A percentile compares a stretch with the other conserved stretches of the same genome.
phyloP scores from a whole-genome alignment of 2,329 filamentous ascomycete genomes.

The Anisogramma anomala region DNA sequence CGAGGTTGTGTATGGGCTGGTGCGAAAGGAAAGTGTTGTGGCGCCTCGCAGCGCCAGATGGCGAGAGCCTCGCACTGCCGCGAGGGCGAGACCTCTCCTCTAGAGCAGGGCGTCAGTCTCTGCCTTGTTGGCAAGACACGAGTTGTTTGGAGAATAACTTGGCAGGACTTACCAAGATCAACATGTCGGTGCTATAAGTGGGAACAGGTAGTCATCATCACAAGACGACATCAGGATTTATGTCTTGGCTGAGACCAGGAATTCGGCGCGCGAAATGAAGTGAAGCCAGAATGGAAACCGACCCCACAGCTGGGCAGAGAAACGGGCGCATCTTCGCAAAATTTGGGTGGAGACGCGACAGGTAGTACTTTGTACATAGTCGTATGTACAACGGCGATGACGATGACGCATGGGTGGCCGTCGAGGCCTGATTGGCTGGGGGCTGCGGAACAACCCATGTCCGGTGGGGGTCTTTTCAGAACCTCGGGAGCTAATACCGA shows the following conservation, averaged over 20 bases:
- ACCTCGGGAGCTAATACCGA: no score
- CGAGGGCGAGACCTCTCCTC: slow-evolving; percentile 22
- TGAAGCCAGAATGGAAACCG: no score
- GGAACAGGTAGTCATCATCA: slow-evolving; percentile 1
- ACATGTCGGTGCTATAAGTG: slow-evolving; percentile 10
- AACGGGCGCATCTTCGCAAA: background rate
- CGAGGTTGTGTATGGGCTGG: slow-evolving; percentile 13
- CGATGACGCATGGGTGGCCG: no score
- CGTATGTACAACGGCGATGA: no score
- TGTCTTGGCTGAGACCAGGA: background rate
- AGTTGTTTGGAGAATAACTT: background rate
- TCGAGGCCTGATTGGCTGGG: no score
- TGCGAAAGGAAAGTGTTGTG: slow-evolving; percentile 3
- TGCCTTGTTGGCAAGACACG: background rate
- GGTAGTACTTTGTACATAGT: background rate
- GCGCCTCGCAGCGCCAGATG: slow-evolving; percentile 11
- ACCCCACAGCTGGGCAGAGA: background rate
- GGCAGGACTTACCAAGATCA: slow-evolving; percentile 10
- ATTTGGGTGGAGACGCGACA: background rate
- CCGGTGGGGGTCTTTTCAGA: no score
- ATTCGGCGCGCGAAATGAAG: background rate
- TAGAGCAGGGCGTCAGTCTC: slow-evolving; percentile 3
- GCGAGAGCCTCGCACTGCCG: slow-evolving; percentile 18
- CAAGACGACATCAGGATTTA: background rate
- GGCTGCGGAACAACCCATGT: no score